Evolutionary conservation across 1,284 basidiomycete species (phyloP), one percentile per base, ranked within the genome.

Genomic region (Gomphus bonarii): DNA sequence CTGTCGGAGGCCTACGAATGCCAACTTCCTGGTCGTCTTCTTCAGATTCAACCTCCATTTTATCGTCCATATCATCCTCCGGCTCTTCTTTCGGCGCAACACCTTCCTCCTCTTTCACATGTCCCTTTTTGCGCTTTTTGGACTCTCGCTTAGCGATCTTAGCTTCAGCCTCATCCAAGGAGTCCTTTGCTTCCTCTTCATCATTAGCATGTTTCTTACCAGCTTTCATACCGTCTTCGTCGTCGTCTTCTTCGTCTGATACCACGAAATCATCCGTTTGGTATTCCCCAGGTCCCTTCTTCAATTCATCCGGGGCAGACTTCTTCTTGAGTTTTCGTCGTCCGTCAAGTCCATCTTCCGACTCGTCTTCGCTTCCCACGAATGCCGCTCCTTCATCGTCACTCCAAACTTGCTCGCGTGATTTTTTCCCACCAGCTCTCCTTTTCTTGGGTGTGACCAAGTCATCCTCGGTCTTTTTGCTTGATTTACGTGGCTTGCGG

Each of bases 241-340:
- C 85, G 22, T 85, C 84, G 38, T 86, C 84, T 8, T 81, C 82
- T 49, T 85, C 76, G 61, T 84, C 85, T 28, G 84, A 83, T 8
- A 91, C 88, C 40, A 91, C 74, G 65, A 91, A 90, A 64, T 88
- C 88, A 65, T 91, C 88, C 57, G 85, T 81, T 66, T 88, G 82
- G 64, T 91, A 91, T 48, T 89, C 86, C 44, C 81, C 70, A 22
- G 69, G 68, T 50, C 74, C 69, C 58, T 73, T 70, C 69, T 78
- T 66, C 63, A 69, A 64, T 3, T 55, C 54, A 48, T 55, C 54
- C 8, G 33, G 30, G 2, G 25, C 52, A 28, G 54, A 18, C 28
- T 50, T 52, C 50, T 58, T 58, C 28, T 53, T 58, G 12, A 48
- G 28, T 59, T 73, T 73, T 40, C 69, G 64, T 50, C 79, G 74